phyloP scores from a whole-genome alignment of 495 filamentous ascomycete species.

The Xylaria nigripes region DNA sequence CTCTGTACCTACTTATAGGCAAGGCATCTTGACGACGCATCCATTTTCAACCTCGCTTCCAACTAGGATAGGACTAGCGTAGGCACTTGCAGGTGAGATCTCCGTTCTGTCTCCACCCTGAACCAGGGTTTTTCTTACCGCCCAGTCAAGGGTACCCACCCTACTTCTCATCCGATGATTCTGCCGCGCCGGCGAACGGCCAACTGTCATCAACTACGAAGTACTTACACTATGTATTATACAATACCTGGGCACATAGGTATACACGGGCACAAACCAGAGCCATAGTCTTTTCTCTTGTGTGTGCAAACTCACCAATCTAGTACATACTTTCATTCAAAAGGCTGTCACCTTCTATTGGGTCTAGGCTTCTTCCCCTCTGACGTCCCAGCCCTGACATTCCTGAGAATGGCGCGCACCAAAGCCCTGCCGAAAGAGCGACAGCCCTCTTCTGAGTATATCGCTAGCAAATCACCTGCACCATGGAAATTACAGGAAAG shows the following conservation, averaged over 20 bases:
- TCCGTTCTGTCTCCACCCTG: background rate
- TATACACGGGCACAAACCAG: too few species aligned
- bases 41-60: too few species aligned
- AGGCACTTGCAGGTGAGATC: background rate
- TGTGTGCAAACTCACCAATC: too few species aligned
- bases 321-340: too few species aligned
- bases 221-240: too few species aligned
- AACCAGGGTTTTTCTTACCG: constrained; percentile 8
- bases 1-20: too few species aligned
- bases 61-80: too few species aligned
- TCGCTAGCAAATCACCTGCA: constrained; percentile 29
- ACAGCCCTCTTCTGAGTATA: constrained; percentile 56
- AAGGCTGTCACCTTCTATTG: background rate
- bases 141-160: constrained; percentile 9
- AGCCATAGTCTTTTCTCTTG: too few species aligned
- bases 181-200: constrained; percentile 17
- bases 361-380: background rate
- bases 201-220: constrained; percentile 24
- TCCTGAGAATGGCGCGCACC: constrained; percentile 53
- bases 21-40: too few species aligned
- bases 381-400: background rate
- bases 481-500: constrained; percentile 18
- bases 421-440: constrained; percentile 61
- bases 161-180: constrained; percentile 18
- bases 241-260: too few species aligned